Evolutionary conservation across 2,329 filamentous ascomycete genomes (phyloP), one percentile per base, ranked within the genome.

Genomic region (Cytospora piceae): DNA sequence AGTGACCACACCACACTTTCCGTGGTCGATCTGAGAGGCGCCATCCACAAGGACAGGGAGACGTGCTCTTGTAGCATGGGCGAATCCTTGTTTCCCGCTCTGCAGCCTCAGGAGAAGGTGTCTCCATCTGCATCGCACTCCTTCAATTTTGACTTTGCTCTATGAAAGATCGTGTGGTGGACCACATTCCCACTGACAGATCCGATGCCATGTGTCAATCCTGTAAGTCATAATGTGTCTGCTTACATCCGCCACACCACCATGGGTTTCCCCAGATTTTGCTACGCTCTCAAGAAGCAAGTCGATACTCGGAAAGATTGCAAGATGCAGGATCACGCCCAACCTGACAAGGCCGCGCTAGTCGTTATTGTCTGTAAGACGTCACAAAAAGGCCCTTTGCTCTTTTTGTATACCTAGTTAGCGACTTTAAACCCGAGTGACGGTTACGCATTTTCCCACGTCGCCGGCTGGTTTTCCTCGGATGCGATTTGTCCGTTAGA

Each of bases 11-110:
- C 65, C 65, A 67, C 46, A 64, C 64, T 66, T 49, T 31, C 15
- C 49, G 31, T 20, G 56, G 7, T 29, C 64, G 65, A 67, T 67
- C 61, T 37, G 54, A 22, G 53, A 46, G 22, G 27, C 46, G 34
- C 34, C 57, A 60, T 56, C 53, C 29, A 56, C 53, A 42, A 60
- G 57, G 62, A 55, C 66, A 65, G 46, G 61, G 58, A 58, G 58
- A 65, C 58, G 49, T 62, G 66, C 46, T 61, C 65, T 61, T 57
- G 60, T 63, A 42, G 60, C 60, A 57, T 64, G 61, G 46, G 42
- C 51, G 60, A 56, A 66, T 57, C 66, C 64, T 66, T 68, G 64
- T 64, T 61, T 66, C 60, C 66, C 64, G 64, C 60, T 58, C 27
- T 68, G 64, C 64, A 61, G 49, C 31, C 42, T 61, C 51, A 37